Percentiles rank a stretch among this genome's conserved stretches.
These are phyloP conservation scores for Fusarium paranaense DNA, from an alignment of 2,329 filamentous ascomycete genomes.

Conservation along the genomic window DNA sequence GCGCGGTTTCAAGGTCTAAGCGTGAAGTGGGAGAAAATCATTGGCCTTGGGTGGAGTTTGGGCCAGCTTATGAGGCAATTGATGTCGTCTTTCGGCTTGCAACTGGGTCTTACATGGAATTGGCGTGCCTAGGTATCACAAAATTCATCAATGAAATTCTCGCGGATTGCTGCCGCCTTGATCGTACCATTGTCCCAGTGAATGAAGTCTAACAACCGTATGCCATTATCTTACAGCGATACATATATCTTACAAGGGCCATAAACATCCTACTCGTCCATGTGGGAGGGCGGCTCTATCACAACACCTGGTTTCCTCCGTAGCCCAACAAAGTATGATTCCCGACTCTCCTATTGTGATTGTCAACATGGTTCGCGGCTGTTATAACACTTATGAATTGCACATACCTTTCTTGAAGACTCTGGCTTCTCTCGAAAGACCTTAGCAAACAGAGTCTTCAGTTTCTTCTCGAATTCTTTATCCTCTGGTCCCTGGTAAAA, in stretches of 20 bases:
- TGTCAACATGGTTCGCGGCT: slow-evolving; percentile 2
- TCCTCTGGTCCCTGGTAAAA: slow-evolving; percentile 95
- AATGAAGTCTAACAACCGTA: background rate
- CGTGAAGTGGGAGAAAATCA: slow-evolving; percentile 45
- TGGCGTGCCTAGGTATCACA: slow-evolving; percentile 63
- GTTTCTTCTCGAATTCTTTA: slow-evolving; percentile 77
- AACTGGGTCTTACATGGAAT: slow-evolving; percentile 55
- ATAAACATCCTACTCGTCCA: background rate
- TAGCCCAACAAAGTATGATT: slow-evolving; percentile 87
- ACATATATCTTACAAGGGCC: background rate
- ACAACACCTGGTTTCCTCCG: slow-evolving; percentile 67
- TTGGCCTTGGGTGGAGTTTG: slow-evolving; percentile 44
- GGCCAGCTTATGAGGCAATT: slow-evolving; percentile 44
- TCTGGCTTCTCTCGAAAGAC: slow-evolving; percentile 93
- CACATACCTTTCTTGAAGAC: slow-evolving; percentile 81
- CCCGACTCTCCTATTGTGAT: slow-evolving; percentile 64
- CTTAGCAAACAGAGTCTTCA: slow-evolving; percentile 81
- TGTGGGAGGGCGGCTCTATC: slow-evolving; percentile 20
- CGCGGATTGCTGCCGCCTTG: slow-evolving; percentile 41
- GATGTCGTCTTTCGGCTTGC: slow-evolving; percentile 47
- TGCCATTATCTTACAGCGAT: background rate
- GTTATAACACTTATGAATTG: background rate
- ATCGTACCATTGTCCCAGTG: slow-evolving; percentile 32
- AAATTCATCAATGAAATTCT: slow-evolving; percentile 50
- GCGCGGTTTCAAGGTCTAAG: slow-evolving; percentile 99